phyloP scores from a whole-genome alignment of 1,284 basidiomycete genomes.

The Sporisorium graminicola region DNA sequence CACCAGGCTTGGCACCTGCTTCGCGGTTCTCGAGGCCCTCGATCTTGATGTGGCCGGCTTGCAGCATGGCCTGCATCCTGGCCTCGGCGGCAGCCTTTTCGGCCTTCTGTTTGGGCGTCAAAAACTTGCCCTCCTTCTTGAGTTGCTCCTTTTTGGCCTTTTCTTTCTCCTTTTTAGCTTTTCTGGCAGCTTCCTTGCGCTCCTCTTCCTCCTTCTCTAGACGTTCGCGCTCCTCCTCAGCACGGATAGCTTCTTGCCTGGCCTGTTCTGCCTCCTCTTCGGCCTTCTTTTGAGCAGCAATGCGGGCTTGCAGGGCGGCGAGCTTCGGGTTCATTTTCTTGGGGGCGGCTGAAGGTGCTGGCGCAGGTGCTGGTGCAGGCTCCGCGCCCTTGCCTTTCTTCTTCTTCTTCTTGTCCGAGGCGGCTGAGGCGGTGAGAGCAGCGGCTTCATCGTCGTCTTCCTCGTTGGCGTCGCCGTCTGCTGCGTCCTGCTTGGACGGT shows the following conservation, averaged over 20 bases:
- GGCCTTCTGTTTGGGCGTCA: constrained; percentile 85
- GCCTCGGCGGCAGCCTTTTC: constrained; percentile 91
- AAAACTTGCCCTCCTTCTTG: constrained; percentile 68
- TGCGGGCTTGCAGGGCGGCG: constrained; percentile 65
- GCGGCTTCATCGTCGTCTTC: constrained; percentile 21
- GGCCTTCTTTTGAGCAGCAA: constrained; percentile 68
- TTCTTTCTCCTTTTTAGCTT: constrained; percentile 67
- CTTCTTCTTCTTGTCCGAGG: constrained; percentile 64
- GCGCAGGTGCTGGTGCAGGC: constrained; percentile 35
- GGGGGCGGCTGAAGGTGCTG: constrained; percentile 43
- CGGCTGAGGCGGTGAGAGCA: constrained; percentile 24
- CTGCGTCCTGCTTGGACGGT: constrained; percentile 42
- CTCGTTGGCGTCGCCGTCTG: constrained; percentile 22
- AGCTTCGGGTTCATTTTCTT: constrained; percentile 66
- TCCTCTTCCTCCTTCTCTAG: constrained; percentile 66
- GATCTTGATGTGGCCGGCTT: constrained; percentile 84
- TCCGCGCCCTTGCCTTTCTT: constrained; percentile 60
- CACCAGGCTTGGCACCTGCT: constrained; percentile 66
- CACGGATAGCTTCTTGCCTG: constrained; percentile 59
- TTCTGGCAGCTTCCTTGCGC: constrained; percentile 65
- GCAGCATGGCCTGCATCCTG: constrained; percentile 88
- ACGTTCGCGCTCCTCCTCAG: constrained; percentile 66
- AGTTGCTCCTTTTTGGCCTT: constrained; percentile 67
- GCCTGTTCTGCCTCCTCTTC: constrained; percentile 65
- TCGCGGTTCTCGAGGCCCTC: constrained; percentile 80